A percentile compares a stretch with the other conserved stretches of the same genome.
These are phyloP conservation scores for Fusarium tanahbumbuense DNA, from an alignment of 2,329 filamentous ascomycete species.

Conservation along the genomic window DNA sequence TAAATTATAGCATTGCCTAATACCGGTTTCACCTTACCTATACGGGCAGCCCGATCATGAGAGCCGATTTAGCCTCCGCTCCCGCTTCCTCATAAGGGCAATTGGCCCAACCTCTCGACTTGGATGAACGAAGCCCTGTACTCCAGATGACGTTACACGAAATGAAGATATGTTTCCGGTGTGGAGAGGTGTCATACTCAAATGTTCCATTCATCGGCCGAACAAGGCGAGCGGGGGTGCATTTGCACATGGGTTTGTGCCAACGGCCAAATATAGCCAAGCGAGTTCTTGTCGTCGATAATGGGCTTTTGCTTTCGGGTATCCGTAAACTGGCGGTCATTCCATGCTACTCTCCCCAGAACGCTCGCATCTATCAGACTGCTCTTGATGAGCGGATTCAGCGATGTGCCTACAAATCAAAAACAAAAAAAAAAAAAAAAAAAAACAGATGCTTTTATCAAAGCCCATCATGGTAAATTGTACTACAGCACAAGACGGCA, in stretches of 20 bases:
- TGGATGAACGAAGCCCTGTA: constrained; percentile 9
- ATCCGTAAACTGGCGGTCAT: neutral
- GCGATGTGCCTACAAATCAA: neutral
- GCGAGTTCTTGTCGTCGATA: constrained; percentile 6
- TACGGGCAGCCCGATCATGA: neutral
- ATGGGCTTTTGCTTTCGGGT: constrained; percentile 7
- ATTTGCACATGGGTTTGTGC: constrained; percentile 22
- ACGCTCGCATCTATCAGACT: neutral
- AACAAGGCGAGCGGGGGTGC: constrained; percentile 23
- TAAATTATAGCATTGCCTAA: constrained; percentile 3
- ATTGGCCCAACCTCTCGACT: constrained; percentile 27
- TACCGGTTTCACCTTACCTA: constrained; percentile 4
- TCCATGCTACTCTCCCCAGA: neutral
- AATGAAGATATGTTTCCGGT: constrained; percentile 28
- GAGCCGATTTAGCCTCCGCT: constrained; percentile 7
- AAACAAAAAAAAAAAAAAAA: no score
- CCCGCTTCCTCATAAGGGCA: neutral
- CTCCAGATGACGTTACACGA: constrained; percentile 34
- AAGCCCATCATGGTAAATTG: neutral
- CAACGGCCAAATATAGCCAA: constrained; percentile 10
- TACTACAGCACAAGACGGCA: constrained; percentile 1
- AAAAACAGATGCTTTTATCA: neutral
- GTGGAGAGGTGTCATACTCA: constrained; percentile 32
- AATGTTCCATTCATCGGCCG: constrained; percentile 22
- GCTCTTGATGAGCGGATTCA: neutral